Evolutionary conservation across 192 early-diverging fungal species (phyloP), one percentile per base, ranked within the genome.

Genomic region (Dissophora globulifera): DNA sequence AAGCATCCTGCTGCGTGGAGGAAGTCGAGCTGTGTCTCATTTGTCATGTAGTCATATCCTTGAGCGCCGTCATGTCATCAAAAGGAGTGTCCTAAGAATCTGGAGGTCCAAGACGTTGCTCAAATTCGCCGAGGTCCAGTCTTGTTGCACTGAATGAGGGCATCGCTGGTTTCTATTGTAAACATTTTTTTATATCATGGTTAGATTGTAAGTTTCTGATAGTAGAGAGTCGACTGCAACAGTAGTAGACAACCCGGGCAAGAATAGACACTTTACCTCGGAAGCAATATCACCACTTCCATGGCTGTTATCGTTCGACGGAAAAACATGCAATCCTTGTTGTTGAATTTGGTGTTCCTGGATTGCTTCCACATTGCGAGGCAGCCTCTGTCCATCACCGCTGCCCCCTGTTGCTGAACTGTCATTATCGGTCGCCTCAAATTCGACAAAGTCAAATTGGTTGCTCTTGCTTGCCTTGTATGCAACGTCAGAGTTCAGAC

Each of bases 21-120:
- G 57, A 22, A 2, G 31, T 16, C 23, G 17, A 60, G 23, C 43
- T 75, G 8, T 75, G 71, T 17, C 72, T 64, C 64, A 76, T 67
- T 49, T 76, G 72, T 38, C 62, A 64, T 1, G 74, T 67, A 23
- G 87, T 79, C 5, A 89, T 81, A 49, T 86, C 86, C 22, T 75
- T 78, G 23, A 90, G 58, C 19, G 83, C 83, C 4, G 79, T 67
- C 54, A 88, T 49, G 51, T 87, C 87, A 69, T 85, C 83, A 29
- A 87, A 83, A 17, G 83, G 79, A 25, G 83, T 81, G 50, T 86
- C 84, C 85, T 84, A 90, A 5, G 87, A 85, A 70, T 90, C 88
- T 48, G 79, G 78, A 15, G 89, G 84, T 19, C 87, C 79, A 20
- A 90, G 64, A 32, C 85, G 85, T 58, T 90, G 87, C 58, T 90